Conservation (phyloP, 2,329 filamentous ascomycete genomes). For the Aspergillus ustus region DNA sequence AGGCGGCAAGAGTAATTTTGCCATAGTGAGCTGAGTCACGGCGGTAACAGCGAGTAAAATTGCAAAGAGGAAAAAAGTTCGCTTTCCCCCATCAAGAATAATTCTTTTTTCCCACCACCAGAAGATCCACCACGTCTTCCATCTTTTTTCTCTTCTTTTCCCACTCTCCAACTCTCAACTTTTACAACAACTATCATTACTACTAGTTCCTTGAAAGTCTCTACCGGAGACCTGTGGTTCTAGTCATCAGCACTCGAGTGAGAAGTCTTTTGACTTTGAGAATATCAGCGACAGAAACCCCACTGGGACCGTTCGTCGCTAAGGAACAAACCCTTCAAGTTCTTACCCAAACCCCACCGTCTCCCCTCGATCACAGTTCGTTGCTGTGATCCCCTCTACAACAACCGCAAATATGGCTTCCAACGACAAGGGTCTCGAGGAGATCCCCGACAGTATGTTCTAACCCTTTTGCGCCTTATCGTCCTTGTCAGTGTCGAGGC, state of each 20-base stretch:
- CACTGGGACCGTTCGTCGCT: constrained; percentile 40
- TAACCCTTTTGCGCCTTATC: constrained; percentile 17
- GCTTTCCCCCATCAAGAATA: constrained; percentile 25
- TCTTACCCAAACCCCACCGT: constrained; percentile 37
- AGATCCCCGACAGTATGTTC: constrained; percentile 88
- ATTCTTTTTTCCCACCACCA: constrained; percentile 26
- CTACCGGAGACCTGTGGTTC: constrained; percentile 42
- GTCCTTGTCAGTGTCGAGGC: constrained; percentile 10
- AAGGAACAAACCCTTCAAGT: constrained; percentile 34
- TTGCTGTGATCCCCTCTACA: constrained; percentile 69
- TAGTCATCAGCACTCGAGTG: constrained; percentile 31
- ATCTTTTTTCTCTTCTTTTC: constrained; percentile 20
- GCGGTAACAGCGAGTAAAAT: constrained; percentile 22
- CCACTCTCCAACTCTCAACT: constrained; percentile 27
- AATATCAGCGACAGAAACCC: constrained; percentile 33
- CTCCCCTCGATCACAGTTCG: constrained; percentile 68
- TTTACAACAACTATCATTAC: constrained; percentile 26
- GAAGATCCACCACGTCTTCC: constrained; percentile 20
- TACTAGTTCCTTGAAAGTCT: constrained; percentile 39
- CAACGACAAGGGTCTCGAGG: constrained; percentile 95
- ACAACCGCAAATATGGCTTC: constrained; percentile 91
- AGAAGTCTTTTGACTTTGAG: constrained; percentile 19
- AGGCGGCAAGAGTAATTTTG: constrained; percentile 30
- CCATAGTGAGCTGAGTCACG: constrained; percentile 10
- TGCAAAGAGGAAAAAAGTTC: constrained; percentile 22